Conservation (phyloP, 2,329 filamentous ascomycete species). For the Hysterium pulicare region DNA sequence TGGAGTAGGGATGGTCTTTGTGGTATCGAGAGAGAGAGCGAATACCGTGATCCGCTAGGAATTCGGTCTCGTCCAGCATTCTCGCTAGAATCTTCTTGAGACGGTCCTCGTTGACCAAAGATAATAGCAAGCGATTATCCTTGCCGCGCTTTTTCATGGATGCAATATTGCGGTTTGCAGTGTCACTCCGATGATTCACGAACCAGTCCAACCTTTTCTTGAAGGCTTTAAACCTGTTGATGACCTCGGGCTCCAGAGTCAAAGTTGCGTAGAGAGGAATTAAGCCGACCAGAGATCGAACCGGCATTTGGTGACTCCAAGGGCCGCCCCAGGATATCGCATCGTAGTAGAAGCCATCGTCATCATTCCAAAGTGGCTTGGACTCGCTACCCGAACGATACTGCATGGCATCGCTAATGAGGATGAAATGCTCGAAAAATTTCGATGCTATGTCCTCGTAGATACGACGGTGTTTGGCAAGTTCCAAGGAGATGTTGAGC, state of each 20-base stretch:
- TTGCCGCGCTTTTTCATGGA: constrained; percentile 89
- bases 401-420: constrained; percentile 96
- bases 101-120: constrained; percentile 90
- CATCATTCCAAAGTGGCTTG: constrained; percentile 90
- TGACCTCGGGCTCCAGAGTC: constrained; percentile 88
- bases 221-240: constrained; percentile 88
- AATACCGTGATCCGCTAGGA: constrained; percentile 85
- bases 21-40: constrained; percentile 90
- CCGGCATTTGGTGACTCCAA: constrained; percentile 87
- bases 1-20: constrained; percentile 83
- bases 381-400: constrained; percentile 65
- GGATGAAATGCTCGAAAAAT: constrained; percentile 98
- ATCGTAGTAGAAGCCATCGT: constrained; percentile 98
- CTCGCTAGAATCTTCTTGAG: constrained; percentile 81
- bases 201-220: constrained; percentile 95
- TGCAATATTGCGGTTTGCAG: constrained; percentile 90
- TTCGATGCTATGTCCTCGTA: constrained; percentile 98
- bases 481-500: constrained; percentile 92
- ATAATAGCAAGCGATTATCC: constrained; percentile 79
- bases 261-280: constrained; percentile 91
- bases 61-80: constrained; percentile 94
- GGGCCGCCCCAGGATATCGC: constrained; percentile 95
- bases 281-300: constrained; percentile 85
- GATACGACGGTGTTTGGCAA: constrained; percentile 89
- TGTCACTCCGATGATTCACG: constrained; percentile 77